A percentile compares a stretch with the other conserved stretches of the same genome.
Conservation (phyloP, 2,329 filamentous ascomycete species). For the Chaetomiaceae sp. region DNA sequence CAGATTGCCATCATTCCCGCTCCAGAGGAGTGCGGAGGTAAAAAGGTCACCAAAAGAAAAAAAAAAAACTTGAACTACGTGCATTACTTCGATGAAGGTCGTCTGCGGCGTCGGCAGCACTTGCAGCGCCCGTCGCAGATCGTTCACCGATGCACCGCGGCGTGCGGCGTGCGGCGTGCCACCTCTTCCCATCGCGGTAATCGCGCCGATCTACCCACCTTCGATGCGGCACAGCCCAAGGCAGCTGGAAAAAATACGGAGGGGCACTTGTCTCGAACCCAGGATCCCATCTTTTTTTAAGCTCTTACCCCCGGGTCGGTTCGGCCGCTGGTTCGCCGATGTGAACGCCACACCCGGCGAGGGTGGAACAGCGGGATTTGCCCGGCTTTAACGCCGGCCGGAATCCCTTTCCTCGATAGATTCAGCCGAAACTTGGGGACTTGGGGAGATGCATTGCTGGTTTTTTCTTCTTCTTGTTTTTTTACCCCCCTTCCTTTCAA, state of each 20-base stretch:
- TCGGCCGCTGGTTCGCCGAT: conserved; percentile 18
- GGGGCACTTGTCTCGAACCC: conserved; percentile 1
- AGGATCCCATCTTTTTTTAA: conserved; percentile 4
- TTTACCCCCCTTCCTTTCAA: too few relatives aligned
- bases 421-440: conserved; percentile 20
- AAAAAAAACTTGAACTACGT: too few relatives aligned
- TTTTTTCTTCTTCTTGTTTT: too few relatives aligned
- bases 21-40: too few relatives aligned
- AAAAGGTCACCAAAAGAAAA: too few relatives aligned
- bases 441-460: too few relatives aligned
- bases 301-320: conserved; percentile 12
- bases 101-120: too few relatives aligned
- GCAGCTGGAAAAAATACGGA: background rate
- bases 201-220: conserved; percentile 8
- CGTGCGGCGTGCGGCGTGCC: too few relatives aligned
- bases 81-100: too few relatives aligned
- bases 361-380: conserved; percentile 19
- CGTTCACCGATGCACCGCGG: too few relatives aligned
- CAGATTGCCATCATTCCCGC: conserved; percentile 10
- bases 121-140: too few relatives aligned
- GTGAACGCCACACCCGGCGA: conserved; percentile 21
- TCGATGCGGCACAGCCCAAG: conserved; percentile 1
- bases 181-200: background rate
- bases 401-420: conserved; percentile 12
- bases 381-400: conserved; percentile 22